Base-by-base conservation (phyloP, 176 grass and related monocot genomes). In the Aegilops tauschii region DNA sequence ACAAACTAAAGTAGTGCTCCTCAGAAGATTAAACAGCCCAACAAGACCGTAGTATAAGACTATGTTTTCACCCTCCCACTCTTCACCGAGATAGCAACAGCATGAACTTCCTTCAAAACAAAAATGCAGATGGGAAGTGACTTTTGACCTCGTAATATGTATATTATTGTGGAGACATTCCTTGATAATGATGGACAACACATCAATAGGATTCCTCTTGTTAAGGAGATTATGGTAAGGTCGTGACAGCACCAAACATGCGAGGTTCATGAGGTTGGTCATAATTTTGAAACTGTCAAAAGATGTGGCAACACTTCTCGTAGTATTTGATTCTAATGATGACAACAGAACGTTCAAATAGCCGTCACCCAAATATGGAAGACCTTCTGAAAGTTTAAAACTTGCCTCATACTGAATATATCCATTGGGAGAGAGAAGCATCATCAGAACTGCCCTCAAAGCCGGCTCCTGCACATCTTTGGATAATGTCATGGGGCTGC, bases 391-490 rank as follows among this genome's bases (percentile, higher is more conserved):
- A 77, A 98, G 72, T 90, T 84, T 86, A 83, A 85, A 88, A 81
- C 82, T 91, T 71, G 91, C 88, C 83, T 92, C 84, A 23, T 80
- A 87, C 7, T 79, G 82, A 77, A 98, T 82, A 44, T 90, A 98
- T 52, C 92, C 82, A 87, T 85, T 94, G 8, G 93, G 90, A 52
- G 93, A 95, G 68, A 92, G 76, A 49, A 94, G 87, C 93, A 98
- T 95, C 84, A 98, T 89, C 30, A 96, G 78, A 92, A 98, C 93
- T 56, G 92, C 90, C 83, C 93, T 93, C 70, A 86, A 94, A 62
- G 90, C 86, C 1, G 96, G 92, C 76, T 94, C 90, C 44, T 89
- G 82, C 39, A 92, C 88, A 83, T 88, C 73, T 50, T 40, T 89
- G 67, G 77, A 89, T 0, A 84, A 91, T 83, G 87, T 89, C 5